Conservation (phyloP, 352 stramenopile genomes). For the Globisporangium rhizosaccharum region DNA sequence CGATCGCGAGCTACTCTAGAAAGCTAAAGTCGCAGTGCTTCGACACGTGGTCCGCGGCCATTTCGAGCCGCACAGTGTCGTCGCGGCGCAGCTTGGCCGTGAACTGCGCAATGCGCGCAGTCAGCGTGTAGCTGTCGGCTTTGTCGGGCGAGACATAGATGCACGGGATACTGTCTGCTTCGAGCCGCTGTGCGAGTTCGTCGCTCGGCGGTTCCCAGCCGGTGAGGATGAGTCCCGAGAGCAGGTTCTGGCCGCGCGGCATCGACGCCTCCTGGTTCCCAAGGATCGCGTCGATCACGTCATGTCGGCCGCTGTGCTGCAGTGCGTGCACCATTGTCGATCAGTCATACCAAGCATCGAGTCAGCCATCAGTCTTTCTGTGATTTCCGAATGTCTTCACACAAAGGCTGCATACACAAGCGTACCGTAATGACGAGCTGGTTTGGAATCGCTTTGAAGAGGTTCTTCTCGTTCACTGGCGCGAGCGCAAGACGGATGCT, state of each 20-base stretch:
- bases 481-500: constrained; percentile 78
- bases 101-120: constrained; percentile 70
- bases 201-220: constrained; percentile 73
- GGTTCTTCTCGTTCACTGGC: constrained; percentile 67
- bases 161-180: constrained; percentile 83
- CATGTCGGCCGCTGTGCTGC: constrained; percentile 72
- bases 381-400: background rate
- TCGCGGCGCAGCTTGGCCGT: constrained; percentile 79
- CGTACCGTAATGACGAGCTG: constrained; percentile 83
- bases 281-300: constrained; percentile 85
- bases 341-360: background rate
- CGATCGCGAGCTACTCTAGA: constrained; percentile 21
- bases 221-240: constrained; percentile 77
- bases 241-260: constrained; percentile 59
- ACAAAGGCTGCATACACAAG: background rate
- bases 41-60: constrained; percentile 75
- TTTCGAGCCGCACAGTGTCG: constrained; percentile 64
- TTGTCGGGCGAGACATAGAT: constrained; percentile 83
- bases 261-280: constrained; percentile 75
- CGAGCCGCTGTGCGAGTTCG: constrained; percentile 55
- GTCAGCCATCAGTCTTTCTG: background rate
- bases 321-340: background rate
- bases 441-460: constrained; percentile 83
- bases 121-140: constrained; percentile 85
- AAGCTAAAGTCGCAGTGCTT: constrained; percentile 83